Evolutionary conservation across 768 basidiomycete genomes (phyloP).

Genomic region (Daedalea quercina): DNA sequence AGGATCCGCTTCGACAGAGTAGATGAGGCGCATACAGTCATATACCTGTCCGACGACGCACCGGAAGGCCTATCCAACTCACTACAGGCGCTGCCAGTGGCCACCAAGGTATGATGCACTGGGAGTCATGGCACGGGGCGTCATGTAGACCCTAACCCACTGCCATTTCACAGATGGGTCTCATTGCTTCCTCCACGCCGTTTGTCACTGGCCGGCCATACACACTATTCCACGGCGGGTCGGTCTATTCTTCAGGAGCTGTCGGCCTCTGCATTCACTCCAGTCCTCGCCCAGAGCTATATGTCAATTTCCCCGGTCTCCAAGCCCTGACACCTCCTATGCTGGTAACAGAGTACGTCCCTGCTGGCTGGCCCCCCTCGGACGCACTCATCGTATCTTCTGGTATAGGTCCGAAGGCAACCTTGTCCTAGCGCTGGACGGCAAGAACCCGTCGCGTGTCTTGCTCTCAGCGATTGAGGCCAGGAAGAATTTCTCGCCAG

Average conservation of each 20-base stretch:
- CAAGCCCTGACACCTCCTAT: constrained; percentile 36
- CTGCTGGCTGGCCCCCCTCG: background rate
- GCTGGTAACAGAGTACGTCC: constrained; percentile 45
- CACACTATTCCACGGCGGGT: constrained; percentile 55
- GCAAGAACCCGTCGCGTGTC: constrained; percentile 51
- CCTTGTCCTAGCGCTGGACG: constrained; percentile 52
- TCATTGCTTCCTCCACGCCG: constrained; percentile 69
- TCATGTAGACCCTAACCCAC: background rate
- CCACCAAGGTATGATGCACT: constrained; percentile 37
- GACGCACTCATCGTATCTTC: background rate
- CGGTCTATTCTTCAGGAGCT: constrained; percentile 56
- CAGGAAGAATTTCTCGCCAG: constrained; percentile 16
- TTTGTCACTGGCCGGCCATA: constrained; percentile 72
- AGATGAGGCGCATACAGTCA: constrained; percentile 26
- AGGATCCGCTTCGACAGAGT: constrained; percentile 9
- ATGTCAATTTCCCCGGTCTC: constrained; percentile 33
- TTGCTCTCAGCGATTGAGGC: constrained; percentile 48
- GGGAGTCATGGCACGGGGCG: background rate
- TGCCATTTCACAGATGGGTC: constrained; percentile 43
- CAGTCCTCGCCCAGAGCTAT: constrained; percentile 8
- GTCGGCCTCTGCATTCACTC: constrained; percentile 42
- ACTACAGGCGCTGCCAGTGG: constrained; percentile 34
- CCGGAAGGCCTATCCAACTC: constrained; percentile 49
- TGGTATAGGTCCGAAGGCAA: constrained; percentile 62
- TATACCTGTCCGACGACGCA: constrained; percentile 53